Base-by-base conservation (phyloP, 257 asterid species). In the Pogostemon cablin region DNA sequence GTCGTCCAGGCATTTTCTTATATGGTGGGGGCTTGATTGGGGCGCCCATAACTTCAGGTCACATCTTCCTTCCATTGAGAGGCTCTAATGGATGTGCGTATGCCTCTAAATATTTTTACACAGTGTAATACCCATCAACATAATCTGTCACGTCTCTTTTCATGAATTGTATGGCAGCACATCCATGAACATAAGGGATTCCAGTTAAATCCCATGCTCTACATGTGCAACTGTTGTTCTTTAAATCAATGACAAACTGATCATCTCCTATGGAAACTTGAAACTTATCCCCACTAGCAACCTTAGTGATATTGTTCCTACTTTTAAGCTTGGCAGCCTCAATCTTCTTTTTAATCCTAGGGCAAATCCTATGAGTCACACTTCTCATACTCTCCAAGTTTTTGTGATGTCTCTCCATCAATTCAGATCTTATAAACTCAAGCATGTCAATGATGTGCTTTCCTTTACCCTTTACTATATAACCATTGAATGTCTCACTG, bases 401-500 rank as follows among this genome's bases (percentile, higher is more conserved):
- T 3, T 0, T 5, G 2, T 37, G 7, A 4, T 60, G 65, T 37
- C 65, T 60, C 7, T 10, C n/a, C 65, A 37, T 60, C 34, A 60
- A 38, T 4, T 10, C 3, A 38, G 9, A 4, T n/a, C 34, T 7
- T 1, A 60, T 60, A 0, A 7, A 5, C 11, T 60, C 48, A 1
- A 37, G 9, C 65, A 60, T 60, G 5, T 60, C 32, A 4, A 60
- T 60, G 4, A 60, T 5, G n/a, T 7, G 48, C 6, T 1, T 60
- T 2, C 9, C 48, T 3, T 47, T 38, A 2, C 32, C 65, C 3
- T 60, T 4, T 0, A 60, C 10, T 11, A 60, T 38, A 6, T 37
- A 60, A 2, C 65, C 48, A 38, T 60, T 60, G 4, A 60, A 60
- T 37, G 65, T 60, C 32, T 60, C 65, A 2, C 32, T 37, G 9